These are phyloP conservation scores for Carpinus fangiana DNA, from an alignment of 306 rosid species.

Conservation along the genomic window DNA sequence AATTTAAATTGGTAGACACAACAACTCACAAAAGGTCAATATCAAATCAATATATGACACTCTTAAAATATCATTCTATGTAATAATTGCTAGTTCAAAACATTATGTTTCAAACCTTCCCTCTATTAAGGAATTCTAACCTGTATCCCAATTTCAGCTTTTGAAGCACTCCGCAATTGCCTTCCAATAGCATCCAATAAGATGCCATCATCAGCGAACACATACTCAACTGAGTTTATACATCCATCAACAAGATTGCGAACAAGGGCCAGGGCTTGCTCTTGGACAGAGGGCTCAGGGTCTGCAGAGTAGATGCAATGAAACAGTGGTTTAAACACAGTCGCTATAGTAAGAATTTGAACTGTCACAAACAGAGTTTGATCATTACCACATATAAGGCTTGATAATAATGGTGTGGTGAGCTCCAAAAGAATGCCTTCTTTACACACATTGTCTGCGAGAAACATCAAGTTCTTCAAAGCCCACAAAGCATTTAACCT, in stretches of 20 bases:
- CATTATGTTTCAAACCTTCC: constrained; percentile 11
- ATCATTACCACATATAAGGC: constrained; percentile 74
- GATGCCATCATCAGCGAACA: constrained; percentile 70
- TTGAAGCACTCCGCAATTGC: constrained; percentile 61
- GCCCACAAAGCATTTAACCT: constrained; percentile 86
- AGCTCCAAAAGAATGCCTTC: constrained; percentile 65
- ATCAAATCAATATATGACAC: not conserved
- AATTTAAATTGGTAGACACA: not conserved
- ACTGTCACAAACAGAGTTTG: constrained; percentile 18
- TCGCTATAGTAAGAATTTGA: constrained; percentile 14
- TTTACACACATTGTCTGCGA: constrained; percentile 66
- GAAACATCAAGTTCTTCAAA: constrained; percentile 83
- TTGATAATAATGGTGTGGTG: constrained; percentile 69
- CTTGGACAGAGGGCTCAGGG: constrained; percentile 81
- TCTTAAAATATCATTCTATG: not conserved
- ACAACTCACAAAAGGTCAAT: constrained; percentile 7
- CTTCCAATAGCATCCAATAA: constrained; percentile 77
- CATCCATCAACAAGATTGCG: constrained; percentile 91
- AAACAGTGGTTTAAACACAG: constrained; percentile 14
- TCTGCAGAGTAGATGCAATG: constrained; percentile 53
- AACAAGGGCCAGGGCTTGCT: constrained; percentile 81
- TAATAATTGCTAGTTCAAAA: constrained; percentile 24
- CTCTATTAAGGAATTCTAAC: constrained; percentile 42
- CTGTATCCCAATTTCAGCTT: constrained; percentile 75
- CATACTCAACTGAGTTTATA: constrained; percentile 59